These are phyloP conservation scores for Dothidotthia symphoricarpi DNA, from an alignment of 2,329 filamentous ascomycete genomes.

Conservation along the genomic window DNA sequence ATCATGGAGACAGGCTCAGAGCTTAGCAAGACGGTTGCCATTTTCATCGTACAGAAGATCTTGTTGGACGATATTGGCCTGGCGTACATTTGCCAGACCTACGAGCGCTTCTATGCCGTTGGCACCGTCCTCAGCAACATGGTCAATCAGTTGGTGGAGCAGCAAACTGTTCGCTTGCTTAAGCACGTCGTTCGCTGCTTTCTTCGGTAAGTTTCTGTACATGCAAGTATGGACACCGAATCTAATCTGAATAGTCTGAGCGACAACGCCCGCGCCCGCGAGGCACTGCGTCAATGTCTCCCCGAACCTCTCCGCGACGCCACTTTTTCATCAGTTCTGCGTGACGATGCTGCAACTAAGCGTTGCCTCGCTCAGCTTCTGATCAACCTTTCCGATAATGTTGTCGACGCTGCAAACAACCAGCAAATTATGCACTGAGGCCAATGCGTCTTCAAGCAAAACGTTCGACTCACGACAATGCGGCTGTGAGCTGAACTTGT, in stretches of 20 bases:
- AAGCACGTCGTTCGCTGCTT: slow-evolving; percentile 99
- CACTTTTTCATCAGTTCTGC: slow-evolving; percentile 92
- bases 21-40: slow-evolving; percentile 96
- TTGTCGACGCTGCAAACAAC: slow-evolving; percentile 54
- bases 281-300: slow-evolving; percentile 91
- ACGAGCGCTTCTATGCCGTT: slow-evolving; percentile 97
- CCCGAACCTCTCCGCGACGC: slow-evolving; percentile 98
- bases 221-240: neutral
- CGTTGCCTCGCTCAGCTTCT: slow-evolving; percentile 94
- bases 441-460: neutral
- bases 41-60: slow-evolving; percentile 99
- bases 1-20: slow-evolving; percentile 99
- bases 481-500: too few relatives aligned
- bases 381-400: slow-evolving; percentile 92
- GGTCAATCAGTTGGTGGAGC: slow-evolving; percentile 95
- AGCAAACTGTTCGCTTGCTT: slow-evolving; percentile 89
- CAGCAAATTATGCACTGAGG: slow-evolving; percentile 38
- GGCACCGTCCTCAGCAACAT: slow-evolving; percentile 98
- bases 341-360: slow-evolving; percentile 96
- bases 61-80: slow-evolving; percentile 93
- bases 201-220: slow-evolving; percentile 64
- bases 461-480: too few relatives aligned
- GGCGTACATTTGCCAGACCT: slow-evolving; percentile 98
- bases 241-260: slow-evolving; percentile 64
- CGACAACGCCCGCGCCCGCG: slow-evolving; percentile 92